These are phyloP conservation scores for Diaporthe sp. DNA, from an alignment of 2,329 filamentous ascomycete genomes.

Conservation along the genomic window DNA sequence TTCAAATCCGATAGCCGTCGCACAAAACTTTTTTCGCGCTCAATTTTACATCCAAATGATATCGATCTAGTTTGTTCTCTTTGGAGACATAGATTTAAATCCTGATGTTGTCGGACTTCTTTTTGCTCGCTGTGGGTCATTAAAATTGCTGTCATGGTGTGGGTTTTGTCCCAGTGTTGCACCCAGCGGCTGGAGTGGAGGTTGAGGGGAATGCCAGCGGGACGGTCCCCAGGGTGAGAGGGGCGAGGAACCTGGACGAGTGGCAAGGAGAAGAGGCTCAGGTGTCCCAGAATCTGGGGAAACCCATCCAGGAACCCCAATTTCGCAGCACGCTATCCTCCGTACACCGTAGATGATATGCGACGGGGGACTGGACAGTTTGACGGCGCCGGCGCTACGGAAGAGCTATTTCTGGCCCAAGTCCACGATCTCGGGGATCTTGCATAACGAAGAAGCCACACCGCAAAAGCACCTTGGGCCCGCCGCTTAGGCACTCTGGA, in stretches of 20 bases:
- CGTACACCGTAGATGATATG: neutral
- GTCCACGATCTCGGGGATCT: constrained; percentile 19
- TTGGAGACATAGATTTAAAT: neutral
- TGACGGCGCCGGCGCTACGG: constrained; percentile 21
- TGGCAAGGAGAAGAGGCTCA: neutral
- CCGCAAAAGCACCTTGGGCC: neutral
- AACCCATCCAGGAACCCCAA: constrained; percentile 17
- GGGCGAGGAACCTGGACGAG: neutral
- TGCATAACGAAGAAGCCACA: constrained; percentile 9
- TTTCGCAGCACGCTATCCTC: neutral
- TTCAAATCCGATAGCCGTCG: constrained; percentile 40
- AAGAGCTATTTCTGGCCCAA: constrained; percentile 21
- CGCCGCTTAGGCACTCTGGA: neutral
- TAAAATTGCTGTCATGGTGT: neutral
- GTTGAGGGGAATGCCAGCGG: neutral
- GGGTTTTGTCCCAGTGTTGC: neutral
- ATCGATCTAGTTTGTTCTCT: neutral
- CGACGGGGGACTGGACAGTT: constrained; percentile 5
- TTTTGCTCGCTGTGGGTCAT: neutral
- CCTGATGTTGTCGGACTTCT: neutral
- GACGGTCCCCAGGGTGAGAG: neutral
- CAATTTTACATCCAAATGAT: neutral
- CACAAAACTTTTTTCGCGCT: neutral
- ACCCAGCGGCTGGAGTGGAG: neutral
- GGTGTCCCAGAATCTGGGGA: constrained; percentile 21